Percentiles rank a stretch among this genome's conserved stretches.
Evolutionary conservation across 2,329 filamentous ascomycete species (phyloP).

Genomic region (Metarhizium brunneum): DNA sequence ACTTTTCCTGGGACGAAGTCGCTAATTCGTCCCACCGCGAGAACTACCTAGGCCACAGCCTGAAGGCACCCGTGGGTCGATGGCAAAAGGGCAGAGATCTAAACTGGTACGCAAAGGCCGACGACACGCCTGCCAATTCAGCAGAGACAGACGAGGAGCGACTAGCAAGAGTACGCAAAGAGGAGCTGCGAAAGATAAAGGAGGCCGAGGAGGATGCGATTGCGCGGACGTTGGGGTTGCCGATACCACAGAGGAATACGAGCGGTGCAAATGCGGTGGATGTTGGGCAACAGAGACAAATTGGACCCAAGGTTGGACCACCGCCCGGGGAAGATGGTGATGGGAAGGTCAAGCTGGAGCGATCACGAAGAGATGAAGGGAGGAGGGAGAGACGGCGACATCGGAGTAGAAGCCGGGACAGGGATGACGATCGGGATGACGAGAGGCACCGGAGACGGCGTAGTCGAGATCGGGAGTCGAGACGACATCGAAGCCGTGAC

Average conservation of each 20-base stretch:
- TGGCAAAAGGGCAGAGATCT: constrained; percentile 75
- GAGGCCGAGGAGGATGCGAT: constrained; percentile 91
- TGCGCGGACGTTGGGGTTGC: constrained; percentile 71
- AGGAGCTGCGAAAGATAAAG: constrained; percentile 75
- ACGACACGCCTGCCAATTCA: constrained; percentile 30
- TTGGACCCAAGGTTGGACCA: constrained; percentile 18
- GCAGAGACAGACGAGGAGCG: constrained; percentile 51
- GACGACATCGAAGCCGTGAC: constrained; percentile 10
- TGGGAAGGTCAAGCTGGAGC: constrained; percentile 18
- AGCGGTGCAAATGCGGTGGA: constrained; percentile 62
- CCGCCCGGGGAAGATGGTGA: constrained; percentile 15
- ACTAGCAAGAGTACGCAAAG: constrained; percentile 52
- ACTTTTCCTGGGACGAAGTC: constrained; percentile 97
- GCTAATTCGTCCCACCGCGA: constrained; percentile 80
- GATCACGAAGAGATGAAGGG: constrained; percentile 21
- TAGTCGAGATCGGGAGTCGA: constrained; percentile 19
- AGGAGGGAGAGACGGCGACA: constrained; percentile 23
- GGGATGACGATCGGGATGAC: constrained; percentile 17
- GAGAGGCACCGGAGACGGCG: constrained; percentile 22
- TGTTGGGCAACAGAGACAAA: constrained; percentile 34
- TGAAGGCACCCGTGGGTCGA: constrained; percentile 85
- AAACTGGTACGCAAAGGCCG: constrained; percentile 55
- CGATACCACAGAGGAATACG: constrained; percentile 50
- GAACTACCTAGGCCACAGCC: constrained; percentile 78
- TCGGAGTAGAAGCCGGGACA: constrained; percentile 24